Conservation (phyloP, 108 stramenopile species). For the Parmales sp. region DNA sequence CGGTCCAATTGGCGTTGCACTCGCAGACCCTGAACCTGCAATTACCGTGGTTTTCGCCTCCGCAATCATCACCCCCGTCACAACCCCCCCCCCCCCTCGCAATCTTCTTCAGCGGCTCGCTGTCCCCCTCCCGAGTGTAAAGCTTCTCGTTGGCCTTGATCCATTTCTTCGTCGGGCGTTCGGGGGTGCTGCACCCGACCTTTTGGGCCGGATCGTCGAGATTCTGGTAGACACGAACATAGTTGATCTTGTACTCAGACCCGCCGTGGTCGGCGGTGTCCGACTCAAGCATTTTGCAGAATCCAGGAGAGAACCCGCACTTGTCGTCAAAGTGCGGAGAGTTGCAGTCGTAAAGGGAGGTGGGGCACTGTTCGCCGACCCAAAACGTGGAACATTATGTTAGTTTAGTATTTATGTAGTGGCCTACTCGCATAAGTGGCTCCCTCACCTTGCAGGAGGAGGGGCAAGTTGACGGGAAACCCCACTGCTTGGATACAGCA, state of each 20-base stretch:
- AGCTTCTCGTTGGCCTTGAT: slow-evolving; percentile 75
- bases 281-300: slow-evolving; percentile 69
- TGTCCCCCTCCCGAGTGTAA: slow-evolving; percentile 44
- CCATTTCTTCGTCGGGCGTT: slow-evolving; percentile 72
- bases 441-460: slow-evolving; percentile 17
- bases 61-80: slow-evolving; percentile 42
- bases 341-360: slow-evolving; percentile 71
- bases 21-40: slow-evolving; percentile 49
- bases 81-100: slow-evolving; percentile 59
- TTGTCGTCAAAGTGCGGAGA: slow-evolving; percentile 51
- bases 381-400: too few species aligned
- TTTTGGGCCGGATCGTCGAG: slow-evolving; percentile 58
- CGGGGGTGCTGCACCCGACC: slow-evolving; percentile 75
- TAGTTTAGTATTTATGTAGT: too few species aligned
- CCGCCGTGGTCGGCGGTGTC: slow-evolving; percentile 19
- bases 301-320: slow-evolving; percentile 77
- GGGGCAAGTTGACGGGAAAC: slow-evolving; percentile 35
- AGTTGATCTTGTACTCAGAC: slow-evolving; percentile 69
- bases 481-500: slow-evolving; percentile 85
- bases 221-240: slow-evolving; percentile 81
- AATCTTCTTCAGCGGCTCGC: slow-evolving; percentile 57
- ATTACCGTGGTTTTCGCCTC: slow-evolving; percentile 48
- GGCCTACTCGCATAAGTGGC: too few species aligned
- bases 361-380: slow-evolving; percentile 51
- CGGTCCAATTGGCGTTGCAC: slow-evolving; percentile 63